These are phyloP conservation scores for Nakazawaea ishiwadae DNA, from an alignment of 805 yeast genomes.

Conservation along the genomic window DNA sequence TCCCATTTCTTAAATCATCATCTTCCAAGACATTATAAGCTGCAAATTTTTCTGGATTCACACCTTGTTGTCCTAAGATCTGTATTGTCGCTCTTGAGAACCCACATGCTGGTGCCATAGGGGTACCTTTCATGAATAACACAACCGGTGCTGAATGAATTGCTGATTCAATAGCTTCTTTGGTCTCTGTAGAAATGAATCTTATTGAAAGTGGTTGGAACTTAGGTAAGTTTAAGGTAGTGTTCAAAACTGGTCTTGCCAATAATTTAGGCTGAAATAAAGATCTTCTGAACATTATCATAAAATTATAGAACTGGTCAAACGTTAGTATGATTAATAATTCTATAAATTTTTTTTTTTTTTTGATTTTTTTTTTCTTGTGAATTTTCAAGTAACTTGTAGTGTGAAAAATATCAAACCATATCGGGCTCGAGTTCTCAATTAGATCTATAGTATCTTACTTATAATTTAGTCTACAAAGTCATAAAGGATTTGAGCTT, in stretches of 20 bases:
- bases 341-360: no score
- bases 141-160: conserved; percentile 90
- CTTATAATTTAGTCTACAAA: no score
- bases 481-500: no score
- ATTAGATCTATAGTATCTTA: no score
- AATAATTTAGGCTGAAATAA: not conserved
- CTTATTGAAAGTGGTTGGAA: conserved; percentile 22
- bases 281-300: not conserved
- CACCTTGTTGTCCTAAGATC: conserved; percentile 92
- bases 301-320: no score
- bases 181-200: conserved; percentile 71
- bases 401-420: no score
- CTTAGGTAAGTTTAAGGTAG: not conserved
- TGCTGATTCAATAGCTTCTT: conserved; percentile 80
- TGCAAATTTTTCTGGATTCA: conserved; percentile 93
- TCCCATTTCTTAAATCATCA: conserved; percentile 88
- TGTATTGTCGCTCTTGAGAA: conserved; percentile 94
- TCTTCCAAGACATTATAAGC: conserved; percentile 97
- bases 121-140: conserved; percentile 97
- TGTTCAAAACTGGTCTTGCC: conserved; percentile 11
- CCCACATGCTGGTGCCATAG: conserved; percentile 97
- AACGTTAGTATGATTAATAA: no score
- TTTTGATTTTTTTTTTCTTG: no score
- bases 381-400: no score
- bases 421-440: no score